Percentiles rank a stretch among this genome's conserved stretches.
Evolutionary conservation across 2,329 filamentous ascomycete genomes (phyloP).

Genomic region (Fusarium tuaranense): DNA sequence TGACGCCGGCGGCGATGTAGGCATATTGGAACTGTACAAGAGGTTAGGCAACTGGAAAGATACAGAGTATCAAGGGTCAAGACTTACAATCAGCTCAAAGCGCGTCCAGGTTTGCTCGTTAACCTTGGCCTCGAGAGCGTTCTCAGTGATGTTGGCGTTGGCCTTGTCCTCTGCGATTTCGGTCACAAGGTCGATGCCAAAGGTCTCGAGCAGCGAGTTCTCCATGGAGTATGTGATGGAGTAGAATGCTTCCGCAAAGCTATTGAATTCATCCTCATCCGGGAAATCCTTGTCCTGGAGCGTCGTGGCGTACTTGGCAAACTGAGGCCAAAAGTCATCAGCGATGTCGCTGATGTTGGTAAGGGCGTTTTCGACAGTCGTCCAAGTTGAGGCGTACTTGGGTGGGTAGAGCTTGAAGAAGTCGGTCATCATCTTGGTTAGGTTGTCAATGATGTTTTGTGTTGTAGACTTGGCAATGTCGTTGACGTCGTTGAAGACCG

Average conservation of each 20-base stretch:
- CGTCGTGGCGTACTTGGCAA: slow-evolving; percentile 21
- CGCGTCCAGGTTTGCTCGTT: slow-evolving; percentile 39
- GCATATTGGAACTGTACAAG: slow-evolving; percentile 48
- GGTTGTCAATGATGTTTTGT: slow-evolving; percentile 18
- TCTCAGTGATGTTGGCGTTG: slow-evolving; percentile 23
- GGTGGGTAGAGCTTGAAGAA: slow-evolving; percentile 47
- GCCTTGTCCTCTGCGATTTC: slow-evolving; percentile 38
- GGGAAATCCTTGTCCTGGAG: slow-evolving; percentile 7
- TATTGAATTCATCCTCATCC: neutral
- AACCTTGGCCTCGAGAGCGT: slow-evolving; percentile 39
- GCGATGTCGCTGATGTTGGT: slow-evolving; percentile 45
- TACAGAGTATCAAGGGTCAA: no score
- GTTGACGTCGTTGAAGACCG: slow-evolving; percentile 20
- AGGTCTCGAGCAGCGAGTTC: slow-evolving; percentile 47
- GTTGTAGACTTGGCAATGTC: slow-evolving; percentile 36
- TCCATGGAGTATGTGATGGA: slow-evolving; percentile 39
- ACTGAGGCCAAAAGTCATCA: slow-evolving; percentile 43
- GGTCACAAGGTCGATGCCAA: slow-evolving; percentile 47
- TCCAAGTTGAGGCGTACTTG: slow-evolving; percentile 33
- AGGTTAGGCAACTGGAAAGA: neutral
- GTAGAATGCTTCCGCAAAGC: slow-evolving; percentile 14
- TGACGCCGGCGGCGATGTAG: slow-evolving; percentile 48
- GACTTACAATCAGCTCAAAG: slow-evolving; percentile 49
- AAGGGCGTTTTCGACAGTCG: slow-evolving; percentile 40
- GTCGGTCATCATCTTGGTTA: slow-evolving; percentile 26